Base-by-base conservation (phyloP, 192 early-diverging fungal species). In the Coemansia sp. region DNA sequence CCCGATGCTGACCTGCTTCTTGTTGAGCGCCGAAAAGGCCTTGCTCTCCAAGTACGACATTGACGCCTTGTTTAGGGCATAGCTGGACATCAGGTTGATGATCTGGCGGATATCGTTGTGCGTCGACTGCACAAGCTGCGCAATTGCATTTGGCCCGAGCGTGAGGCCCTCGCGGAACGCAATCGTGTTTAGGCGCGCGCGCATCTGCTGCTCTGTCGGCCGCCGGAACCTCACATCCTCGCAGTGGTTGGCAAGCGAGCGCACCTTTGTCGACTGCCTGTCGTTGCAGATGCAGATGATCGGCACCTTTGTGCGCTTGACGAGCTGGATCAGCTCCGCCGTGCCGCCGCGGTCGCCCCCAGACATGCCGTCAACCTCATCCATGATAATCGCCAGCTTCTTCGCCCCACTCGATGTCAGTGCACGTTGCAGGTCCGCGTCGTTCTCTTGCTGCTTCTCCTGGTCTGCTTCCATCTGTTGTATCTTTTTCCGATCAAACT, bases 271-370 rank as follows among this genome's bases (percentile, higher is more conserved):
- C 21, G 90, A 90, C 61, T 86, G 86, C 2, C 90, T 79, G 77
- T 99, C 98, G 72, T 99, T 99, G 76, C 96, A 98, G 55, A 99
- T 98, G 79, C 98, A 98, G 57, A 99, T 97, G 29, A 99, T 94
- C 20, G 98, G 97, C 59, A 96, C 87, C 28, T 57, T 86, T 6
- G 93, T 89, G 59, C 91, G 95, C 70, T 94, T 95, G 58, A 99
- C 94, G 46, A 99, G 71, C 59, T 89, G 74, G 55, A 94, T 94
- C 57, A 99, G 80, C 72, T 97, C 94, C 0, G 87, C 86, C 4
- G 76, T 81, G 29, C 98, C 98, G 43, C 96, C 98, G 35, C 95
- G 87, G 75, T 99, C 98, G 23, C 96, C 95, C 35, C 87, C 90
- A 7, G 95, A 93, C 98, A 99, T 99, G 31, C 98, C 98, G 74